Conservation (phyloP, 306 rosid genomes). For the Canavalia gladiata region DNA sequence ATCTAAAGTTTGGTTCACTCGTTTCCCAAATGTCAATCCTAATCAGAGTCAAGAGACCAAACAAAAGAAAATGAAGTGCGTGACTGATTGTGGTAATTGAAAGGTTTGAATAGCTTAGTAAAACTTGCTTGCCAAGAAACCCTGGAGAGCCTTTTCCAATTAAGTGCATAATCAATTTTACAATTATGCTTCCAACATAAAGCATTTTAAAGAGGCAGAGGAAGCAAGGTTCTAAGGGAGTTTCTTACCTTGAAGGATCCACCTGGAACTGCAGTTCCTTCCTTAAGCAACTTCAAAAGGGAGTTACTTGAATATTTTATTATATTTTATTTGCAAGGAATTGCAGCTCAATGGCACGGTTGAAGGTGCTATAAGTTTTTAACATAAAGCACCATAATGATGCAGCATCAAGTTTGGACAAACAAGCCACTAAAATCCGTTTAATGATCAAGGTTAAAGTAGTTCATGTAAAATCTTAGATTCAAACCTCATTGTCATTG, state of each 20-base stretch:
- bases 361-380: background rate
- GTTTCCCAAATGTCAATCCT: conserved; percentile 47
- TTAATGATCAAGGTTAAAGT: too few relatives aligned
- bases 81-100: conserved; percentile 36
- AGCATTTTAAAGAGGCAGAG: conserved; percentile 11
- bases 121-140: conserved; percentile 36
- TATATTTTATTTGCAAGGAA: too few relatives aligned
- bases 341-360: too few relatives aligned
- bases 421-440: background rate
- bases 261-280: too few relatives aligned
- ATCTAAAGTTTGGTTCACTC: conserved; percentile 47
- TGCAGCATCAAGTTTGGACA: conserved; percentile 14
- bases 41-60: conserved; percentile 43
- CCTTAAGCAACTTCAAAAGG: too few relatives aligned
- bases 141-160: background rate
- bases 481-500: too few relatives aligned
- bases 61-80: conserved; percentile 23
- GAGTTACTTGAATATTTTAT: too few relatives aligned
- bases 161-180: conserved; percentile 22
- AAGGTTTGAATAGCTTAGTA: conserved; percentile 26
- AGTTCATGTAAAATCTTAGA: too few relatives aligned
- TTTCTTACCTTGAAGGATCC: too few relatives aligned
- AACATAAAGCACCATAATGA: background rate
- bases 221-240: background rate
- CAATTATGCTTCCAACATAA: background rate